phyloP scores from a whole-genome alignment of 225 moss, liverwort and hornwort genomes.

The Straminergon stramineum region DNA sequence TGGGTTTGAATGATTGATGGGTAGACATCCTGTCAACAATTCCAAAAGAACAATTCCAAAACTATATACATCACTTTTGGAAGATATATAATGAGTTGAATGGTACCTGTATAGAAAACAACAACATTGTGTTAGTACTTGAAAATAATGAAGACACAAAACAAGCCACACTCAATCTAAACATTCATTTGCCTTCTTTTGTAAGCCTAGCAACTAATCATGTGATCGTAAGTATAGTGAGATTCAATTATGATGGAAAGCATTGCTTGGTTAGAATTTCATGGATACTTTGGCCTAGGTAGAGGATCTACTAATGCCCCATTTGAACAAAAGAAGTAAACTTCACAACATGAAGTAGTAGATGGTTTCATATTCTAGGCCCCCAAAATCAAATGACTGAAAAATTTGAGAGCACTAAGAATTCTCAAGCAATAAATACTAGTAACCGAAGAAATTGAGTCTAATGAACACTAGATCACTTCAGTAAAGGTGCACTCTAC shows the following conservation, averaged over 20 bases:
- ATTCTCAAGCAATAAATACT: neutral
- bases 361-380: neutral
- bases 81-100: conserved; percentile 20
- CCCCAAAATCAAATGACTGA: neutral
- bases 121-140: neutral
- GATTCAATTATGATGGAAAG: neutral
- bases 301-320: neutral
- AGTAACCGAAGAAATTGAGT: too few relatives aligned
- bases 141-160: neutral
- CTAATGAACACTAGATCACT: neutral
- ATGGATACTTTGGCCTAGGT: neutral
- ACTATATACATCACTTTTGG: conserved; percentile 60
- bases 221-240: neutral
- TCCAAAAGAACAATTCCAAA: conserved; percentile 55
- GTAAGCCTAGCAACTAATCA: neutral
- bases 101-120: neutral
- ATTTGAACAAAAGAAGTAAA: neutral
- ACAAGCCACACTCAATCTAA: neutral
- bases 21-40: conserved; percentile 26
- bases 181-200: too few relatives aligned
- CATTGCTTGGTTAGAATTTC: neutral
- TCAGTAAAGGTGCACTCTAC: neutral
- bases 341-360: neutral
- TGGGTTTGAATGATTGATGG: neutral
- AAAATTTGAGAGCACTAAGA: neutral